phyloP scores from a whole-genome alignment of 768 basidiomycete genomes.

The Suillus tomentosus region DNA sequence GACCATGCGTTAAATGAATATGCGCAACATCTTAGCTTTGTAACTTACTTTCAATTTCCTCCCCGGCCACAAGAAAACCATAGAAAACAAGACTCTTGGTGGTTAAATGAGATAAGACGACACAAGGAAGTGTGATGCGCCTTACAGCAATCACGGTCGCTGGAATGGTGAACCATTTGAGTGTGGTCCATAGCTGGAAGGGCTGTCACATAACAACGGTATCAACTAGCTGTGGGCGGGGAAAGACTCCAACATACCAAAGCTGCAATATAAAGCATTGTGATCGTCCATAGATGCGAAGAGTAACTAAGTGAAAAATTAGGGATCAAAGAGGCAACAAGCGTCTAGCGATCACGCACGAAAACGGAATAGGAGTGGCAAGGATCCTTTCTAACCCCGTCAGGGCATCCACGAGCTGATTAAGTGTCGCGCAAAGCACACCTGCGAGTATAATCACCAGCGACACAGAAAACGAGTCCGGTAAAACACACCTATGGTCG shows the following conservation, averaged over 20 bases:
- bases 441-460: slow-evolving; percentile 34
- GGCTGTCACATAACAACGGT: slow-evolving; percentile 41
- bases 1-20: slow-evolving; percentile 5
- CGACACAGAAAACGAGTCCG: slow-evolving; percentile 2
- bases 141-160: slow-evolving; percentile 53
- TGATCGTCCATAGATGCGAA: slow-evolving; percentile 66
- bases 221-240: not conserved
- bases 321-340: not conserved
- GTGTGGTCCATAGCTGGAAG: slow-evolving; percentile 56
- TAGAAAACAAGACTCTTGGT: slow-evolving; percentile 65
- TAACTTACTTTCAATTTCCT: slow-evolving; percentile 72
- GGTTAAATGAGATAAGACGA: not conserved
- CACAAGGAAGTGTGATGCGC: not conserved
- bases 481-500: slow-evolving; percentile 53
- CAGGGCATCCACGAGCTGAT: slow-evolving; percentile 60
- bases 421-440: slow-evolving; percentile 47
- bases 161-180: slow-evolving; percentile 67
- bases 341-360: slow-evolving; percentile 35
- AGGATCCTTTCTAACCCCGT: slow-evolving; percentile 74
- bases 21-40: not conserved
- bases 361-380: slow-evolving; percentile 75
- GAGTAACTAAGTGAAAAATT: slow-evolving; percentile 49
- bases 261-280: slow-evolving; percentile 56
- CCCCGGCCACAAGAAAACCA: slow-evolving; percentile 71
- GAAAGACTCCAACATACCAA: slow-evolving; percentile 44